Percentiles rank a stretch among this genome's conserved stretches.
Evolutionary conservation across 805 yeast genomes (phyloP).

Genomic region (Spathaspora boniae): DNA sequence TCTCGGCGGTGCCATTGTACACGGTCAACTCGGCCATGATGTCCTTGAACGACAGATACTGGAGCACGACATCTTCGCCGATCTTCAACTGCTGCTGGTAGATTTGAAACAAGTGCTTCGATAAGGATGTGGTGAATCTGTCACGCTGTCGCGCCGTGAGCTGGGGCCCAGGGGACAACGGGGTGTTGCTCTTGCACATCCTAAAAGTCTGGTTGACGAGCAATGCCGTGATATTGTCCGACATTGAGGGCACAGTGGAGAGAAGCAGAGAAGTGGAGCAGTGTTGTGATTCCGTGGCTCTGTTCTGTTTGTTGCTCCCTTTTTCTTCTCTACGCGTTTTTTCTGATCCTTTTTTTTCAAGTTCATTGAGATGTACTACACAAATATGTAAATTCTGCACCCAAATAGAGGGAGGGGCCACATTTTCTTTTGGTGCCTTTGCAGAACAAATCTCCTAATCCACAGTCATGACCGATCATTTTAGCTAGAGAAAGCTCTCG

Average conservation of each 20-base stretch:
- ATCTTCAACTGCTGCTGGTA: constrained; percentile 4
- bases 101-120: constrained; percentile 11
- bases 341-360: too few relatives aligned
- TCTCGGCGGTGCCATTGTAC: constrained; percentile 4
- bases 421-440: background rate
- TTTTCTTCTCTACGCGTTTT: background rate
- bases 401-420: background rate
- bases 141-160: constrained; percentile 10
- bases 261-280: background rate
- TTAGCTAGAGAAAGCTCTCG: too few relatives aligned
- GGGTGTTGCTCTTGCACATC: constrained; percentile 14
- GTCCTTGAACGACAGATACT: constrained; percentile 11
- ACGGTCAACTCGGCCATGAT: constrained; percentile 7
- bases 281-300: background rate
- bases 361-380: too few relatives aligned
- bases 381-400: too few relatives aligned
- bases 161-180: constrained; percentile 3
- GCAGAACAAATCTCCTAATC: background rate
- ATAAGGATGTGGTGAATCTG: constrained; percentile 7
- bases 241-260: constrained; percentile 2
- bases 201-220: constrained; percentile 17
- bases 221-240: constrained; percentile 8
- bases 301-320: too few relatives aligned
- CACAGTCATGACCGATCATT: background rate
- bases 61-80: constrained; percentile 7